Evolutionary conservation across 225 moss, liverwort and hornwort species (phyloP), one percentile per base, ranked within the genome.

Genomic region (Takakia lepidozioides): DNA sequence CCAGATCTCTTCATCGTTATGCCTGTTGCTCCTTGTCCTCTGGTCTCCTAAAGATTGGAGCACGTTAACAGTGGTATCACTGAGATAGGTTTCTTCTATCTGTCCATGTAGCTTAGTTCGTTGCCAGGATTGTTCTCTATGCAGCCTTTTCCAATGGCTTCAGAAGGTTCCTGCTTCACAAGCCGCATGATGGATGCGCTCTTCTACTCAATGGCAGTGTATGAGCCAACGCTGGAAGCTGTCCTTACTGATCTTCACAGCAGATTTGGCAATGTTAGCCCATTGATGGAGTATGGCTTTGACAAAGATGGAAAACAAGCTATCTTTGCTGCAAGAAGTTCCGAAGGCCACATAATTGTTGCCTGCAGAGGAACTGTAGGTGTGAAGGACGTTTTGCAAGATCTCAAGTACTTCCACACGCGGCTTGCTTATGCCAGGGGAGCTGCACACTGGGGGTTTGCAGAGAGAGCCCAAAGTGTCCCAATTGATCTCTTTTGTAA

Each of bases 311-410:
- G 49, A 4, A 49, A 49, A 29, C 49, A 49, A 29, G 49, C 49
- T 5, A 49, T 49, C 3, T 49, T 49, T 29, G 27, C 49, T 26
- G 49, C 29, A 5, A 27, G 49, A 29, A 49, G 29, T 13, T 49
- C 49, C n/a, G 78, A 74, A 9, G 87, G 91, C 2, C 98, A 98
- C 46, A 62, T 92, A 44, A 64, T 98, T 21, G 85, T 91, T 49
- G 91, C 98, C 8, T 98, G 98, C 41, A 76, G 98, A 20, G 98
- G 98, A 17, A 91, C 91, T 7, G 71, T 61, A 27, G 98, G 91
- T 38, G 38, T 85, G 27, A 85, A 80, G 44, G 98, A 98, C 43
- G 98, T 91, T 1, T 55, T 98, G 2, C 65, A 64, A 3, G 98
- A 98, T 36, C 48, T 98, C 10, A 87, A 91, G 52, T 87, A 91